Conservation (phyloP, 371 early-diverging fungal species). For the Lichtheimia ramosa region DNA sequence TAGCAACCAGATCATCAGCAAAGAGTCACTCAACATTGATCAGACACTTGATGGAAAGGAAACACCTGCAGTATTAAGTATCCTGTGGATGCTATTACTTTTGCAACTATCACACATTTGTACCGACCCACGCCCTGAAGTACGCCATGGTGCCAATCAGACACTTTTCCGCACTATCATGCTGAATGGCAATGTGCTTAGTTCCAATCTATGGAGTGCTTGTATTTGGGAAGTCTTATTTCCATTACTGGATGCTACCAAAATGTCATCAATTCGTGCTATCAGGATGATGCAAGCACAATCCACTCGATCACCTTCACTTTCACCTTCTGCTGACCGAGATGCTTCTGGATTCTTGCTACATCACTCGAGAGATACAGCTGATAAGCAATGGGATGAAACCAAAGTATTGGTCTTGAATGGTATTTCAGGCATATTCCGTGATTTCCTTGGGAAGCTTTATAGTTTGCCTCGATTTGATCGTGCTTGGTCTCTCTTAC, state of each 20-base stretch:
- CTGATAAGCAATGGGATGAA: constrained; percentile 95
- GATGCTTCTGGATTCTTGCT: constrained; percentile 49
- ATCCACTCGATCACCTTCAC: constrained; percentile 12
- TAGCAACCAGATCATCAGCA: constrained; percentile 33
- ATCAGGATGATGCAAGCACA: constrained; percentile 30
- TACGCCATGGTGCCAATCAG: constrained; percentile 92
- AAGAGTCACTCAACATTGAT: constrained; percentile 34
- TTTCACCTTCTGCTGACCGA: constrained; percentile 26
- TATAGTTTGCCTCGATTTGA: constrained; percentile 61
- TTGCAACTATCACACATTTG: constrained; percentile 81
- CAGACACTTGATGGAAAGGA: constrained; percentile 39
- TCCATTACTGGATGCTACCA: constrained; percentile 84
- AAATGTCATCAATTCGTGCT: constrained; percentile 53
- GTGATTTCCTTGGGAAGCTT: constrained; percentile 65
- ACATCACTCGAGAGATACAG: constrained; percentile 73
- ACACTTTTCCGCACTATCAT: constrained; percentile 92
- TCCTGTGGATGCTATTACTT: constrained; percentile 87
- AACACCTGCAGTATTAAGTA: constrained; percentile 53
- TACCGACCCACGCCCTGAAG: constrained; percentile 88
- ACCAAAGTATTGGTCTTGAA: constrained; percentile 83
- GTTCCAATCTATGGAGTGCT: constrained; percentile 75
- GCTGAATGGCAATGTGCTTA: constrained; percentile 77
- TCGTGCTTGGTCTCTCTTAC: constrained; percentile 62
- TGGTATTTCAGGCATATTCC: constrained; percentile 73
- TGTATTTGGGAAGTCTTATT: constrained; percentile 88